These are phyloP conservation scores for Colletotrichum sp. DNA, from an alignment of 2,329 filamentous ascomycete species.

Conservation along the genomic window DNA sequence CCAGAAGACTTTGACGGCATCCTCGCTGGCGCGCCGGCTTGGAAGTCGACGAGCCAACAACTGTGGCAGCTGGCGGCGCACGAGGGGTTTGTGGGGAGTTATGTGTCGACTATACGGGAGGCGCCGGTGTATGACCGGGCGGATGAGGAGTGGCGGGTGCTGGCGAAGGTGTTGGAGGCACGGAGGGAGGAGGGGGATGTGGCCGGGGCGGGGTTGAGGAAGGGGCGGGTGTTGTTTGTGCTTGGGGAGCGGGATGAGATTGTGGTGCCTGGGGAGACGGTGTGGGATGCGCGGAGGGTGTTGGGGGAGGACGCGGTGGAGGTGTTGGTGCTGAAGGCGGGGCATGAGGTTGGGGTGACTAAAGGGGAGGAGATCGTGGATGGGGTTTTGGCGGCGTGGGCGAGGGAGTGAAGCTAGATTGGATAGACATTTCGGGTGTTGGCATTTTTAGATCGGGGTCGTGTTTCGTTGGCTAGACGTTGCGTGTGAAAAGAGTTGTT, in stretches of 20 bases:
- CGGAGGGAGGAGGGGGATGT: conserved; percentile 38
- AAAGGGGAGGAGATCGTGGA: conserved; percentile 62
- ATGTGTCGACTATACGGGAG: conserved; percentile 73
- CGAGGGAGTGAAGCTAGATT: neutral
- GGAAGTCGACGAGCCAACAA: no score
- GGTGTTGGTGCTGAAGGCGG: conserved; percentile 63
- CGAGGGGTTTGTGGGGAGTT: conserved; percentile 70
- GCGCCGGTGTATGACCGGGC: conserved; percentile 72
- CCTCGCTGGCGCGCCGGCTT: no score
- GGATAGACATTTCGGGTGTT: neutral
- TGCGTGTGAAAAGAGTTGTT: neutral
- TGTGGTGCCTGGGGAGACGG: conserved; percentile 67
- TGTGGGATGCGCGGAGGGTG: conserved; percentile 62
- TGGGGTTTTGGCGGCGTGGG: conserved; percentile 38
- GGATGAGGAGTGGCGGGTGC: conserved; percentile 61
- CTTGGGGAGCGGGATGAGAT: conserved; percentile 71
- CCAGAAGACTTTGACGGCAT: no score
- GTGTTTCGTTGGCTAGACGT: neutral
- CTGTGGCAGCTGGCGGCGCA: conserved; percentile 75
- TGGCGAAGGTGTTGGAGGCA: conserved; percentile 54
- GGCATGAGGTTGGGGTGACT: conserved; percentile 74
- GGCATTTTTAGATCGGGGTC: neutral
- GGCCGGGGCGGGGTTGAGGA: conserved; percentile 35
- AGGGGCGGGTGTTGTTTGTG: conserved; percentile 66
- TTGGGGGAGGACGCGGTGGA: conserved; percentile 63